Evolutionary conservation across 495 filamentous ascomycete species (phyloP).

Genomic region (Lepraria neglecta): DNA sequence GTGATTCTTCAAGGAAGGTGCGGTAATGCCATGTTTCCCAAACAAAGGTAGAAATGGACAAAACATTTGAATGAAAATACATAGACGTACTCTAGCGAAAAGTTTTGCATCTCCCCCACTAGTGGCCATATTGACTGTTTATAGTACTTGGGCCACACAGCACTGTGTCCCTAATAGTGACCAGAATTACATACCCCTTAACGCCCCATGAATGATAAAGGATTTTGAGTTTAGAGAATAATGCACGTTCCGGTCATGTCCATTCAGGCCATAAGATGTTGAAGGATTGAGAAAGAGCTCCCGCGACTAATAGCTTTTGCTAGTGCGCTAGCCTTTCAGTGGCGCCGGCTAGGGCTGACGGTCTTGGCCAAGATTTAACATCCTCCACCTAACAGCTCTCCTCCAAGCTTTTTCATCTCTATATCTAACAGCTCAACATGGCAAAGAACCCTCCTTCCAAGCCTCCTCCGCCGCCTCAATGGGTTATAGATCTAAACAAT

Average conservation of each 20-base stretch:
- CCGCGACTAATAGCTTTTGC: too few species aligned
- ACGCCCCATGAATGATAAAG: neutral
- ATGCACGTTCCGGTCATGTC: too few species aligned
- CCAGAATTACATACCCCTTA: neutral
- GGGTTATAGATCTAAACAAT: slow-evolving; percentile 70
- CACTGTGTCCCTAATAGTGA: neutral
- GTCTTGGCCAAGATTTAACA: neutral
- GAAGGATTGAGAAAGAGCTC: neutral
- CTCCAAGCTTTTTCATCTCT: neutral
- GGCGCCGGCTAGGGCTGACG: slow-evolving; percentile 11
- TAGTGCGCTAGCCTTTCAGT: neutral
- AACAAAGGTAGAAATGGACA: slow-evolving; percentile 10
- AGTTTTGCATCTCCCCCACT: slow-evolving; percentile 95
- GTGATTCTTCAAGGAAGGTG: neutral
- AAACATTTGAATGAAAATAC: slow-evolving; percentile 23
- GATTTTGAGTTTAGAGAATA: neutral
- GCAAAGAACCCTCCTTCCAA: neutral
- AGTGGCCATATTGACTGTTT: slow-evolving; percentile 56
- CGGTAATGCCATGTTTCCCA: neutral
- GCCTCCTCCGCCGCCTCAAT: slow-evolving; percentile 58
- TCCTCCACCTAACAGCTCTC: neutral
- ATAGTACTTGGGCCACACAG: neutral
- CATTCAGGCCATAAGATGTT: neutral
- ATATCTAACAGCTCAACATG: slow-evolving; percentile 5
- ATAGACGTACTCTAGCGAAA: slow-evolving; percentile 87